These are phyloP conservation scores for Meredithiella fracta DNA, from an alignment of 2,329 filamentous ascomycete species.

Conservation along the genomic window DNA sequence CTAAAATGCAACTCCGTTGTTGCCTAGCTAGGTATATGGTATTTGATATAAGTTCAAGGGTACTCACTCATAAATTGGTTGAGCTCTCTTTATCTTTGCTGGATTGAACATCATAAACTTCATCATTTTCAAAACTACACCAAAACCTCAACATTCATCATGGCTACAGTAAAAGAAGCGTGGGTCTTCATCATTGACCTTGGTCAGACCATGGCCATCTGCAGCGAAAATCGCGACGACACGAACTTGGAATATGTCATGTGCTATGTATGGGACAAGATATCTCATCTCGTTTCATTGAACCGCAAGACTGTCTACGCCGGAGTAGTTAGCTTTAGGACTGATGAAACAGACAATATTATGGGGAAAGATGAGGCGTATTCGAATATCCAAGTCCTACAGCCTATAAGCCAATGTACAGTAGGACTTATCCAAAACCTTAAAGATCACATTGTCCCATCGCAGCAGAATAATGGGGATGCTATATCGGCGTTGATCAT, in stretches of 20 bases:
- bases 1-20: constrained; percentile 11
- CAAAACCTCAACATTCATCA: not conserved
- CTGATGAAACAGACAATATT: constrained; percentile 57
- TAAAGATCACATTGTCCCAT: constrained; percentile 47
- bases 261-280: constrained; percentile 88
- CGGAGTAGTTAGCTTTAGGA: constrained; percentile 69
- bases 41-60: not conserved
- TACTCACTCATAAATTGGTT: too few species aligned
- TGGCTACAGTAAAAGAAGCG: constrained; percentile 64
- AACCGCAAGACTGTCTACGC: constrained; percentile 53
- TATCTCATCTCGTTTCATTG: constrained; percentile 50
- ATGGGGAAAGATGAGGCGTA: constrained; percentile 57
- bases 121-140: not conserved
- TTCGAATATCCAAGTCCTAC: constrained; percentile 64
- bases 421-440: constrained; percentile 56
- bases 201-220: constrained; percentile 65
- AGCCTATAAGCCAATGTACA: constrained; percentile 41
- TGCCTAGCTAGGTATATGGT: constrained; percentile 2
- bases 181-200: constrained; percentile 86
- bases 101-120: too few species aligned
- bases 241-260: constrained; percentile 80
- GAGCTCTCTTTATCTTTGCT: too few species aligned
- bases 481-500: constrained; percentile 76
- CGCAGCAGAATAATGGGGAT: constrained; percentile 54
- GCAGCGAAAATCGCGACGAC: constrained; percentile 51